Base-by-base conservation (phyloP, 179 eudicot species). In the Corrigiola litoralis region DNA sequence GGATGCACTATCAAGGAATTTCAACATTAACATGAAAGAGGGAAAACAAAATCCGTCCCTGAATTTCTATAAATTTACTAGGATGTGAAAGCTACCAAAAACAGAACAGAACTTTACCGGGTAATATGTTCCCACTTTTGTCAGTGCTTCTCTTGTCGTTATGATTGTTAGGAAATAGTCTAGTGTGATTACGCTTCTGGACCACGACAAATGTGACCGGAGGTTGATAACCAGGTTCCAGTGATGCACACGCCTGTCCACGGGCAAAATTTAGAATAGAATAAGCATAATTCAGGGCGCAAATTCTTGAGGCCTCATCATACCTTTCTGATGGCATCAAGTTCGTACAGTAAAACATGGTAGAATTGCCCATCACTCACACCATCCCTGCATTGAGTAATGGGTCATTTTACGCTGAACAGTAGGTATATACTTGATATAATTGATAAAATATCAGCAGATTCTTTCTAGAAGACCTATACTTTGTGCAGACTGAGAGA, bases 281-380 rank as follows among this genome's bases (percentile, higher is more conserved):
- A 51, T 7, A 54, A 52, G 37, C 33, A 23, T 51, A 17, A 56
- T 27, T 36, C 24, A 45, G 9, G 24, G 56, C 9, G 16, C 7
- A 3, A 25, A 33, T 33, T 24, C 5, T 14, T 1, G 0, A 68
- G 46, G 23, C 4, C 16, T 24, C 17, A 33, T 51, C 71, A n/a
- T 67, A 90, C 97, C 97, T 90, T 90, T 65, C 97, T 85, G 36
- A 90, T 89, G 50, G 94, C 97, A 74, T 91, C 96, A 12, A 91
- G 89, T 61, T 91, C 97, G 63, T 81, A 86, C 1, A 88, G 77
- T 48, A 91, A 74, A 68, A 91, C 91, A 72, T 91, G 96, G 69
- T 91, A 86, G 73, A 91, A 91, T 66, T 91, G 96, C 54, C 97
- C 97, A 46, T 91, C 96, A 55, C 97, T 91, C 36, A 91, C 96